Conservation (phyloP, 2,329 filamentous ascomycete species). For the Diaporthe vexans region DNA sequence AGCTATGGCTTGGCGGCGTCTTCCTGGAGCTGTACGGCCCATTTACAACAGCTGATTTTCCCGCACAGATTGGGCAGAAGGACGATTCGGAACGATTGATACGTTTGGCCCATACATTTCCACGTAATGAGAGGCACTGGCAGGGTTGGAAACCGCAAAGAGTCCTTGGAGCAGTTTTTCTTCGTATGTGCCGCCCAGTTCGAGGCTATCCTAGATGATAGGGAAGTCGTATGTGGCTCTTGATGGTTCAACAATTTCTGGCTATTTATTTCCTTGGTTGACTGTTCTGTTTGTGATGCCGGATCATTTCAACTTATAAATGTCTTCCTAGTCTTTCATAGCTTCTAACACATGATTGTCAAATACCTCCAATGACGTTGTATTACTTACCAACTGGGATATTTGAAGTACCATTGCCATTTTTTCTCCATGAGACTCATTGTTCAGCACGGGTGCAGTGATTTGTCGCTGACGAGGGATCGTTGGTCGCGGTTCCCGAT, state of each 20-base stretch:
- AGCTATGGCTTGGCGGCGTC: too few species aligned
- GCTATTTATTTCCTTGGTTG: conserved; percentile 14
- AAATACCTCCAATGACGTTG: not conserved
- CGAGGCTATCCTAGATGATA: not conserved
- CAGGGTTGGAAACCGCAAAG: too few species aligned
- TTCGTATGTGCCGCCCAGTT: not conserved
- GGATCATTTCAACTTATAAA: conserved; percentile 16
- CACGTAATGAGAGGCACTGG: too few species aligned
- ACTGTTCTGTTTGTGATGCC: conserved; percentile 13
- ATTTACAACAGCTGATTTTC: too few species aligned
- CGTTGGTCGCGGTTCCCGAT: too few species aligned
- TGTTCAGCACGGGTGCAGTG: too few species aligned
- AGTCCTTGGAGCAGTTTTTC: not conserved
- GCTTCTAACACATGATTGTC: conserved; percentile 6
- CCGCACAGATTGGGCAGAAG: too few species aligned
- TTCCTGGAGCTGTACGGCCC: too few species aligned
- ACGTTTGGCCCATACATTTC: too few species aligned
- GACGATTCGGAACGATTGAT: too few species aligned
- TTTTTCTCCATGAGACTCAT: not conserved
- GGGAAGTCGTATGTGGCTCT: not conserved
- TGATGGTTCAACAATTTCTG: not conserved
- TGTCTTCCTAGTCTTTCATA: conserved; percentile 26
- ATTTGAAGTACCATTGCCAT: not conserved
- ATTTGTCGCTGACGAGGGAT: not conserved
- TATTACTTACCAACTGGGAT: not conserved